Conservation (phyloP, 2,329 filamentous ascomycete genomes). For the Sclerotinia nivalis region DNA sequence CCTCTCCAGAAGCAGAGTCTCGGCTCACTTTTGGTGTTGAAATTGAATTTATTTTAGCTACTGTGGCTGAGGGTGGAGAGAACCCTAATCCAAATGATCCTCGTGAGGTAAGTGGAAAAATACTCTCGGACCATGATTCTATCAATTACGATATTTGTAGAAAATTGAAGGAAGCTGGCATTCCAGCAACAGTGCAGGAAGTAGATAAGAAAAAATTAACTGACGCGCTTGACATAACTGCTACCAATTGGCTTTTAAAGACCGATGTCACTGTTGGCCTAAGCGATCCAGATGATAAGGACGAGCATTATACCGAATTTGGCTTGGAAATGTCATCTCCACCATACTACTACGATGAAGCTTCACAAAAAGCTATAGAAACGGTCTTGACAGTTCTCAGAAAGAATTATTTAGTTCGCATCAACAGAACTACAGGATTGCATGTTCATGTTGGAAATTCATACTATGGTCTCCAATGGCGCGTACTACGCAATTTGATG, state of each 20-base stretch:
- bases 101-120: not conserved
- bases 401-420: slow-evolving; percentile 29
- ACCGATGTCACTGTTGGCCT: not conserved
- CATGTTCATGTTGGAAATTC: slow-evolving; percentile 42
- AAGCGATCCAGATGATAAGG: not conserved
- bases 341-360: slow-evolving; percentile 7
- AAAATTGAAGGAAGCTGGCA: not conserved
- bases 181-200: not conserved
- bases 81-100: not conserved
- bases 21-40: slow-evolving; percentile 15
- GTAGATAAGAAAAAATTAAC: fast-evolving
- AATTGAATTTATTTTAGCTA: slow-evolving; percentile 11
- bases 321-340: slow-evolving; percentile 4
- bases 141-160: slow-evolving; percentile 1
- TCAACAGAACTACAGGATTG: slow-evolving; percentile 34
- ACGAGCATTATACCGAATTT: not conserved
- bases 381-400: slow-evolving; percentile 25
- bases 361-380: not conserved
- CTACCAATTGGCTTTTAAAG: slow-evolving; percentile 1
- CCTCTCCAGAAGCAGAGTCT: not conserved
- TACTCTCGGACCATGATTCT: not conserved
- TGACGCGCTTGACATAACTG: not conserved
- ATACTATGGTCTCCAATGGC: slow-evolving; percentile 29
- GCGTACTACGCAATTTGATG: slow-evolving; percentile 38
- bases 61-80: not conserved